These are phyloP conservation scores for Cutaneotrichosporon sp. DNA, from an alignment of 1,284 basidiomycete genomes.

Conservation along the genomic window DNA sequence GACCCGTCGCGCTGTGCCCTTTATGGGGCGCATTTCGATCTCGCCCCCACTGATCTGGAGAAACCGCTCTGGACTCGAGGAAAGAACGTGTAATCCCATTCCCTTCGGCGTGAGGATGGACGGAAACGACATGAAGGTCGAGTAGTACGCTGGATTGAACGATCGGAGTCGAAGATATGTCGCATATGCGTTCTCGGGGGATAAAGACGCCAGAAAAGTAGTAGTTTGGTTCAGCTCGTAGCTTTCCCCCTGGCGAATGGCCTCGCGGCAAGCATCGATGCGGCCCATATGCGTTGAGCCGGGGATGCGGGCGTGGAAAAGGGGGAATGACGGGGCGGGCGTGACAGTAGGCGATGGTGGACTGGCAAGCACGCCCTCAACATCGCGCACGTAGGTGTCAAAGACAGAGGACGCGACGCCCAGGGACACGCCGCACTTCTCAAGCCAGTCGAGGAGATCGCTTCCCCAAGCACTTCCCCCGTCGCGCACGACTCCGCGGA, in stretches of 20 bases:
- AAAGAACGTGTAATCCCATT: constrained; percentile 64
- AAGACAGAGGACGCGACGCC: constrained; percentile 27
- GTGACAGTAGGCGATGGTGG: neutral
- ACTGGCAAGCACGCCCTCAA: constrained; percentile 12
- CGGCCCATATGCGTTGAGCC: constrained; percentile 60
- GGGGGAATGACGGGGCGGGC: constrained; percentile 24
- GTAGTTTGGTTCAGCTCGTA: constrained; percentile 95
- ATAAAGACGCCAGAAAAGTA: constrained; percentile 50
- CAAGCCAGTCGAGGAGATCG: constrained; percentile 37
- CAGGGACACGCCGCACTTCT: constrained; percentile 25
- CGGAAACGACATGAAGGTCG: constrained; percentile 70
- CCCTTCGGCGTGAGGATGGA: constrained; percentile 39
- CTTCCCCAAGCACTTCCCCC: neutral
- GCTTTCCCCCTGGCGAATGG: constrained; percentile 80
- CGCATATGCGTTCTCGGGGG: constrained; percentile 26
- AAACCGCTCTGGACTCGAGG: constrained; percentile 85
- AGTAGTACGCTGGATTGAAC: constrained; percentile 86
- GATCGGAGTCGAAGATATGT: constrained; percentile 58
- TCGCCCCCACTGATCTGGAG: constrained; percentile 58
- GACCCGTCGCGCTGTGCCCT: constrained; percentile 62
- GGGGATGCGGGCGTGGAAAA: constrained; percentile 40
- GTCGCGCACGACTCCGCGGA: constrained; percentile 44
- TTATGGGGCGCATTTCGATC: constrained; percentile 89
- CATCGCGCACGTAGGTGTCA: constrained; percentile 12
- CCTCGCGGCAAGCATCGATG: constrained; percentile 69